Evolutionary conservation across 2,329 filamentous ascomycete species (phyloP).

Genomic region (Pezicula neosporulosa): DNA sequence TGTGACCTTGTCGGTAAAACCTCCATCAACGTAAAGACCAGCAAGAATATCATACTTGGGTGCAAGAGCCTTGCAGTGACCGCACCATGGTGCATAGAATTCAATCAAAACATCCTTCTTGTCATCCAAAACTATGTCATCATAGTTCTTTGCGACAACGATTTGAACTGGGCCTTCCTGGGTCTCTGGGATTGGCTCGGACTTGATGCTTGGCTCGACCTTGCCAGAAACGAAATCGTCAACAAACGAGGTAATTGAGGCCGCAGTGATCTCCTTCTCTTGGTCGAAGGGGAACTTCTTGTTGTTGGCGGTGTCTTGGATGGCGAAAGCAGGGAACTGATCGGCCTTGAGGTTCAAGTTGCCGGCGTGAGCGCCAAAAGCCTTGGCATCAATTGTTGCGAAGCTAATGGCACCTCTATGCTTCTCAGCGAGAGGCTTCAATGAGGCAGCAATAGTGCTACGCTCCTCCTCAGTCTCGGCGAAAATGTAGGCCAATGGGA

Average conservation of each 20-base stretch:
- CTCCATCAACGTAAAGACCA: slow-evolving; percentile 67
- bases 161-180: slow-evolving; percentile 86
- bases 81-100: slow-evolving; percentile 99
- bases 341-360: slow-evolving; percentile 97
- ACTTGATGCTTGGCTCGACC: slow-evolving; percentile 95
- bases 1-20: slow-evolving; percentile 78
- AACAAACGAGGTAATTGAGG: slow-evolving; percentile 75
- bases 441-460: slow-evolving; percentile 66
- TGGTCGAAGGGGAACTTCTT: slow-evolving; percentile 95
- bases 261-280: slow-evolving; percentile 67
- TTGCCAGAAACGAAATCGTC: slow-evolving; percentile 83
- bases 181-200: slow-evolving; percentile 90
- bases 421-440: slow-evolving; percentile 87
- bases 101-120: slow-evolving; percentile 96
- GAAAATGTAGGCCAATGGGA: slow-evolving; percentile 97
- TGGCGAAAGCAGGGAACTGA: slow-evolving; percentile 96
- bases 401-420: slow-evolving; percentile 96
- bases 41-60: slow-evolving; percentile 96
- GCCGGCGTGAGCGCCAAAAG: slow-evolving; percentile 88
- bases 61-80: slow-evolving; percentile 98
- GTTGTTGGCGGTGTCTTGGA: slow-evolving; percentile 94
- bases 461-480: slow-evolving; percentile 90
- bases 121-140: slow-evolving; percentile 86
- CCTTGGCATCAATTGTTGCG: slow-evolving; percentile 91
- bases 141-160: slow-evolving; percentile 91